Base-by-base conservation (phyloP, 1,139 yeast genomes). In the Blastobotrys aristatus region DNA sequence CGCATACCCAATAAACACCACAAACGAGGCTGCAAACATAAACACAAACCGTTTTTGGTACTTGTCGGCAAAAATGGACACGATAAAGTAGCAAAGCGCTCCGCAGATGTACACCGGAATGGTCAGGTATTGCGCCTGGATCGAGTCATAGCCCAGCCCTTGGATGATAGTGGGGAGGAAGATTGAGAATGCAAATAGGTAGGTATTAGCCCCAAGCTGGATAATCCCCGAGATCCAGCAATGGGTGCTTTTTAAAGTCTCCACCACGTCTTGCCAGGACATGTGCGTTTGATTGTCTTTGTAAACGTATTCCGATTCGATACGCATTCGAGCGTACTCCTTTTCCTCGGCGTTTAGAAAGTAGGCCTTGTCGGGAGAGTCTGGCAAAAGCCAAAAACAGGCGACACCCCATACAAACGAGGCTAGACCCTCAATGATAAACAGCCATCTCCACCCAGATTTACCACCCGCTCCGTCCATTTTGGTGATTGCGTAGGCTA, bases 381-480 rank as follows among this genome's bases (percentile, higher is more conserved):
- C 80, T 24, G 78, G 77, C 47, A 80, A 63, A 2, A 74, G 60
- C 55, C 75, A 74, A 56, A 66, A 77, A 27, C 77, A 69, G 20
- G 71, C 52, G 8, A 72, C 46, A 0, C 80, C 80, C 51, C 76
- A 70, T 1, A 75, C 75, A 40, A 73, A 69, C 8, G 84, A 77
- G 7, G 53, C 71, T 35, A 80, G 66, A 30, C 88, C 87, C 63
- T 84, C 88, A 48, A 85, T 73, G 45, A 85, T 76, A 59, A 82
- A 84, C 63, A 83, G 77, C 92, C 92, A 84, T 64, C 82, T 76
- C 94, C 94, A 84, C 27, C 88, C 81, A 6, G 74, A 73, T 36
- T 77, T 63, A 2, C 88, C 88, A 40, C 66, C 67, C 6, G 64
- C 67, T 39, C 81, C 82, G 48, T 74, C 72, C 57, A 83, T 63